Evolutionary conservation across 768 basidiomycete genomes (phyloP).

Genomic region (Tricholoma terreum): DNA sequence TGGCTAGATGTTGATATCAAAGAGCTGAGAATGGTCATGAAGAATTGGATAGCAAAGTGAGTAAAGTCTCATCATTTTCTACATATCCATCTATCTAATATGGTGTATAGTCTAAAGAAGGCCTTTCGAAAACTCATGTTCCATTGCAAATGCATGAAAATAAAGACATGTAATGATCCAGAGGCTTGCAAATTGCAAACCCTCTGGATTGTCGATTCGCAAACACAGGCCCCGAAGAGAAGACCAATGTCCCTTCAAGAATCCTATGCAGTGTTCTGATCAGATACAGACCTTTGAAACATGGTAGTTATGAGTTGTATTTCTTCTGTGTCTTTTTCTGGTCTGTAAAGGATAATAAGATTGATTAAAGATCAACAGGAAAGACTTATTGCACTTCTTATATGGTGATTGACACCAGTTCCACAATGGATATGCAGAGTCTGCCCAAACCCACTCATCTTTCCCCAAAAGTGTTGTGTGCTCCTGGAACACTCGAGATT

Average conservation of each 20-base stretch:
- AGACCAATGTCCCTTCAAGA: slow-evolving; percentile 25
- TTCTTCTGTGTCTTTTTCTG: slow-evolving; percentile 14
- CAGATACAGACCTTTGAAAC: slow-evolving; percentile 3
- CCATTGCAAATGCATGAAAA: neutral
- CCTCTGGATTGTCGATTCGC: slow-evolving; percentile 18
- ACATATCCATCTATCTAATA: no score
- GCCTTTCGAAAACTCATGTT: no score
- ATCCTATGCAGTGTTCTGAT: slow-evolving; percentile 31
- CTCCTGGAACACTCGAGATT: slow-evolving; percentile 21
- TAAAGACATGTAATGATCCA: neutral
- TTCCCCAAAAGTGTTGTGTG: slow-evolving; percentile 3
- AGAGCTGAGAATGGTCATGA: no score
- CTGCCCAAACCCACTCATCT: slow-evolving; percentile 27
- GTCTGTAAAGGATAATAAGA: slow-evolving; percentile 8
- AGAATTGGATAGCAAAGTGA: no score
- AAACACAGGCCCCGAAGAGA: slow-evolving; percentile 25
- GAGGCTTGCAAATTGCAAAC: slow-evolving; percentile 11
- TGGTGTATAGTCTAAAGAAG: no score
- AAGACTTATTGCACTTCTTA: no score
- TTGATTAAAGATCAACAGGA: slow-evolving; percentile 8
- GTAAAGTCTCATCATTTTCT: no score
- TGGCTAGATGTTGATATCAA: no score
- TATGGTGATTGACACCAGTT: slow-evolving; percentile 21
- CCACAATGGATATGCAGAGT: slow-evolving; percentile 25
- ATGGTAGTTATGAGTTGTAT: neutral